Evolutionary conservation across 164 flowering plant genomes (phyloP).

Genomic region (Brasenia schreberi): DNA sequence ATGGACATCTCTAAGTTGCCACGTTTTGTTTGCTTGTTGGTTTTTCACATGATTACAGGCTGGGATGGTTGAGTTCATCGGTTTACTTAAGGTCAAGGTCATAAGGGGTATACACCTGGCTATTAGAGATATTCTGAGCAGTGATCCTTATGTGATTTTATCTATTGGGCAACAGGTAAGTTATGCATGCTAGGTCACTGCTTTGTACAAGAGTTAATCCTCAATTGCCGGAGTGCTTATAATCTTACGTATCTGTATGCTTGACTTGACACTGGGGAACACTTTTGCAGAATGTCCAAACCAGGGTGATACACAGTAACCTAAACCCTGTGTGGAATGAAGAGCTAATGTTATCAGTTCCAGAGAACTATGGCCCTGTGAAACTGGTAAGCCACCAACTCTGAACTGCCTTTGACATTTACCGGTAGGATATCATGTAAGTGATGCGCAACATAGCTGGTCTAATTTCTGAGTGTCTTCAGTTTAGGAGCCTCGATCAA

Average conservation of each 20-base stretch:
- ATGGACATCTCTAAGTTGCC: background rate
- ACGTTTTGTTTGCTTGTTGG: too few species aligned
- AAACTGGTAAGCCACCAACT: conserved; percentile 49
- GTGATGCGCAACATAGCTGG: too few species aligned
- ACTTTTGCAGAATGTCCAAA: conserved; percentile 48
- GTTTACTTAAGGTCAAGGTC: conserved; percentile 78
- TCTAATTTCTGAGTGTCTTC: too few species aligned
- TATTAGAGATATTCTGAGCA: conserved; percentile 78
- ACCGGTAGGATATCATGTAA: too few species aligned
- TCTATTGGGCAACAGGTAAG: conserved; percentile 70
- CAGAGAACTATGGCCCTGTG: conserved; percentile 54
- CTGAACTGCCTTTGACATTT: background rate
- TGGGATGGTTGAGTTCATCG: conserved; percentile 93
- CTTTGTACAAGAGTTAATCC: too few species aligned
- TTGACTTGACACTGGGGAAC: background rate
- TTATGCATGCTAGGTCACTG: background rate
- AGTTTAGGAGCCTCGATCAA: too few species aligned
- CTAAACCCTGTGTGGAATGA: conserved; percentile 93
- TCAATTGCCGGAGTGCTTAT: too few species aligned
- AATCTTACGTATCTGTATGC: background rate
- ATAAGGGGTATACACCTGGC: conserved; percentile 76
- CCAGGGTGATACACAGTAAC: conserved; percentile 59
- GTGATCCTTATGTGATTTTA: conserved; percentile 87
- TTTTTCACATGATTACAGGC: conserved; percentile 30
- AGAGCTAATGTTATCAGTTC: conserved; percentile 93